phyloP scores from a whole-genome alignment of 2,329 filamentous ascomycete genomes.

The Macroventuria anomochaeta region DNA sequence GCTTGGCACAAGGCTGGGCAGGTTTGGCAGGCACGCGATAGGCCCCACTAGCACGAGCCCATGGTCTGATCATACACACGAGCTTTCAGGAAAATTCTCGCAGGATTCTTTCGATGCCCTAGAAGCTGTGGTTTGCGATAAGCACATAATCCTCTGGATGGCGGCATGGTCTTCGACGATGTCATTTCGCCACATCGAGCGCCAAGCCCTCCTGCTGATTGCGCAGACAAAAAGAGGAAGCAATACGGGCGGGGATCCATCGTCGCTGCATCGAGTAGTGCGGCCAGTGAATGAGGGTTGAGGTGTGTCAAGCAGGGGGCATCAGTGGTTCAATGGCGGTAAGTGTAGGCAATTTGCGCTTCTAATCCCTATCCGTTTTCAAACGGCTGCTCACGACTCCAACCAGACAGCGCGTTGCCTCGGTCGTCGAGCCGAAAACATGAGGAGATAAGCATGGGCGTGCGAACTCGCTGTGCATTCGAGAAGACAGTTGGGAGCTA shows the following conservation, averaged over 20 bases:
- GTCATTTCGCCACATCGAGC: conserved; percentile 7
- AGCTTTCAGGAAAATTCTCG: conserved; percentile 9
- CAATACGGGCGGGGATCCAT: conserved; percentile 9
- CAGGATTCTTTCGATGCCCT: conserved; percentile 3
- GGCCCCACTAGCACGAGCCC: conserved; percentile 5
- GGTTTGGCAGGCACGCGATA: conserved; percentile 1
- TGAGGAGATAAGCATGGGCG: conserved; percentile 28
- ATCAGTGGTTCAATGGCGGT: conserved; percentile 12
- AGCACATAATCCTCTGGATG: not conserved
- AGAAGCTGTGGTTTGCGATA: conserved; percentile 4
- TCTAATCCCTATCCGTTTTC: conserved; percentile 1
- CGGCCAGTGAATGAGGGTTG: not conserved
- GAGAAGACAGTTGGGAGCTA: conserved; percentile 16
- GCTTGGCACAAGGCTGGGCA: conserved; percentile 15
- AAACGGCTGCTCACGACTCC: conserved; percentile 3
- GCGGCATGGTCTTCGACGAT: conserved; percentile 1
- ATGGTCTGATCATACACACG: conserved; percentile 11
- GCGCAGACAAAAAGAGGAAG: not conserved
- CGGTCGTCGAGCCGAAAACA: conserved; percentile 18
- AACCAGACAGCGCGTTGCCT: conserved; percentile 8
- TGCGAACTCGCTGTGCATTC: conserved; percentile 19
- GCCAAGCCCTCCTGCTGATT: conserved; percentile 12
- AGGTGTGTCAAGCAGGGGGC: conserved; percentile 6
- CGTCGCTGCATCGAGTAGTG: not conserved
- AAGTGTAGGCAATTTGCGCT: conserved; percentile 10